A percentile compares a stretch with the other conserved stretches of the same genome.
Conservation (phyloP, 78 protist genomes). For the Chrysochromulina tobinii region DNA sequence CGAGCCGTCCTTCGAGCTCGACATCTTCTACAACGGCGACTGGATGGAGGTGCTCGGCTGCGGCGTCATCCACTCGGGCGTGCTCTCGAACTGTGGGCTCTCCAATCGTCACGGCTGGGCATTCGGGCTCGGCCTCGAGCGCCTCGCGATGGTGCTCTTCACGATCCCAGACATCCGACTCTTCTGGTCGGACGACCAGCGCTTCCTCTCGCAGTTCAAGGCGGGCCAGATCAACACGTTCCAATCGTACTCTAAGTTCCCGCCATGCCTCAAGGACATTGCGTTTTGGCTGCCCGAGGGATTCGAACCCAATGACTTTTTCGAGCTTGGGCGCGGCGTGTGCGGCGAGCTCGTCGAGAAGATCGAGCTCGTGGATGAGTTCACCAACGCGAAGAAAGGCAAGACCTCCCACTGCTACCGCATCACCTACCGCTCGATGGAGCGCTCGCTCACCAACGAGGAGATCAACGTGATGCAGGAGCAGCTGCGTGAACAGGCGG, state of each 20-base stretch:
- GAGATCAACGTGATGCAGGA: slow-evolving; percentile 39
- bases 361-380: slow-evolving; percentile 68
- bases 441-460: slow-evolving; percentile 53
- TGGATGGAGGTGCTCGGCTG: slow-evolving; percentile 91
- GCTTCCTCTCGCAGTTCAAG: slow-evolving; percentile 73
- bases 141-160: slow-evolving; percentile 89
- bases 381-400: slow-evolving; percentile 73
- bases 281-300: slow-evolving; percentile 77
- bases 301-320: slow-evolving; percentile 75
- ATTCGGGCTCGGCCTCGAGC: slow-evolving; percentile 66
- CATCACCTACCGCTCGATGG: slow-evolving; percentile 83
- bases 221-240: background rate
- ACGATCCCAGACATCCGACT: slow-evolving; percentile 90
- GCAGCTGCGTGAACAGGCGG: slow-evolving; percentile 10
- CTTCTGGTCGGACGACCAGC: slow-evolving; percentile 86
- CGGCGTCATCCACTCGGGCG: slow-evolving; percentile 77
- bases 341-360: slow-evolving; percentile 87
- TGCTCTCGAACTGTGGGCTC: slow-evolving; percentile 52
- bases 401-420: slow-evolving; percentile 73
- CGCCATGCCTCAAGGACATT: slow-evolving; percentile 73
- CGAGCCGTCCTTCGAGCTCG: slow-evolving; percentile 86
- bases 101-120: slow-evolving; percentile 13
- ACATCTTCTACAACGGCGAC: slow-evolving; percentile 70
- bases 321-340: slow-evolving; percentile 67
- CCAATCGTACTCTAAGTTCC: slow-evolving; percentile 67